A percentile compares a stretch with the other conserved stretches of the same genome.
Conservation (phyloP, 2,329 filamentous ascomycete species). For the Diaporthe velutina region DNA sequence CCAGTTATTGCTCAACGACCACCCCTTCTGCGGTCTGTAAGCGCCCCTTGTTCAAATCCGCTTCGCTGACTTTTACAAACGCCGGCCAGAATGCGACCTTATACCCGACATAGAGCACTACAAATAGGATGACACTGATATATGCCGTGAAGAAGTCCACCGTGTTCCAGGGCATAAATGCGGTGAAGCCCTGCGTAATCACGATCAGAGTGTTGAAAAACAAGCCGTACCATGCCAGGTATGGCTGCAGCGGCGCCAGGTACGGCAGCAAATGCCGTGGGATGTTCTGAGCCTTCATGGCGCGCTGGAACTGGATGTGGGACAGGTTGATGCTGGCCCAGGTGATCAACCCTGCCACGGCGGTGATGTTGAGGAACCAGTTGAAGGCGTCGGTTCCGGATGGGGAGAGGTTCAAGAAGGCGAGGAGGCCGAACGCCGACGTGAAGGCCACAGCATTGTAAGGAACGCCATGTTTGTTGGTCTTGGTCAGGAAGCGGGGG, state of each 20-base stretch:
- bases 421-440: slow-evolving; percentile 71
- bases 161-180: slow-evolving; percentile 74
- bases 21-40: slow-evolving; percentile 7
- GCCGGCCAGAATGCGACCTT: slow-evolving; percentile 58
- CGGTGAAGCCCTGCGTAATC: slow-evolving; percentile 77
- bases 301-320: slow-evolving; percentile 76
- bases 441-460: slow-evolving; percentile 70
- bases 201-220: slow-evolving; percentile 75
- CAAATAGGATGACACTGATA: slow-evolving; percentile 74
- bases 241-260: slow-evolving; percentile 72
- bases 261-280: slow-evolving; percentile 71
- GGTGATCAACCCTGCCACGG: slow-evolving; percentile 77
- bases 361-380: slow-evolving; percentile 80
- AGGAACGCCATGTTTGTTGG: slow-evolving; percentile 73
- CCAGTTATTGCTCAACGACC: slow-evolving; percentile 3
- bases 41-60: slow-evolving; percentile 44
- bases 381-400: slow-evolving; percentile 73
- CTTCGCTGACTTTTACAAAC: slow-evolving; percentile 45
- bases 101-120: slow-evolving; percentile 70
- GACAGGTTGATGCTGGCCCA: slow-evolving; percentile 77
- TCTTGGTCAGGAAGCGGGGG: slow-evolving; percentile 69
- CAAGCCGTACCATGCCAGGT: slow-evolving; percentile 73
- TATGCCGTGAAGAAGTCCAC: slow-evolving; percentile 75
- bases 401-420: slow-evolving; percentile 75
- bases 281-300: slow-evolving; percentile 68